Evolutionary conservation across 1,284 basidiomycete genomes (phyloP).

Genomic region (Cutaneotrichosporon sp.): DNA sequence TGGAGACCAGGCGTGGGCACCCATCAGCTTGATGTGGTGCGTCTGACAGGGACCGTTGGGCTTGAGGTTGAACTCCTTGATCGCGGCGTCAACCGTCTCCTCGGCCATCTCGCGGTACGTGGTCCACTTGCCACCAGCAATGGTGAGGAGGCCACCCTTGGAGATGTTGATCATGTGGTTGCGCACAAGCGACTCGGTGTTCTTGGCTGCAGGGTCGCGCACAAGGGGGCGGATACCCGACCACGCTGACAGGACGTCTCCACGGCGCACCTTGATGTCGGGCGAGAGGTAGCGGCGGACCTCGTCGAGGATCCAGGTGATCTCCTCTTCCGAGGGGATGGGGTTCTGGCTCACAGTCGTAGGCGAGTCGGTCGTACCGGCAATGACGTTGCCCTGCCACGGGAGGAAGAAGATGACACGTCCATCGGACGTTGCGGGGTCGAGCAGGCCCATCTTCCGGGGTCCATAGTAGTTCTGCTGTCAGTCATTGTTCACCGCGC

Average conservation of each 20-base stretch:
- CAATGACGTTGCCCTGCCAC: constrained; percentile 97
- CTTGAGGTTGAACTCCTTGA: constrained; percentile 69
- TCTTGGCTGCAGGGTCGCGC: constrained; percentile 73
- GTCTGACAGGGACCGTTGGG: constrained; percentile 72
- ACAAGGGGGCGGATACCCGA: constrained; percentile 86
- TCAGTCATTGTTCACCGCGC: neutral
- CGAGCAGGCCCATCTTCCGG: constrained; percentile 90
- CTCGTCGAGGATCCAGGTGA: constrained; percentile 94
- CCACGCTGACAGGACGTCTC: constrained; percentile 98
- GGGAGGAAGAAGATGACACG: constrained; percentile 98
- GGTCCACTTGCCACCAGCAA: constrained; percentile 98
- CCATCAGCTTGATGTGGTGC: constrained; percentile 76
- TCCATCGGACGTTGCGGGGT: constrained; percentile 92
- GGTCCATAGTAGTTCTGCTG: constrained; percentile 84
- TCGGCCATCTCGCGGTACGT: constrained; percentile 96
- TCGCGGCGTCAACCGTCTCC: constrained; percentile 87
- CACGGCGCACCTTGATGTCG: constrained; percentile 89
- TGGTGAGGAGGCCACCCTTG: constrained; percentile 80
- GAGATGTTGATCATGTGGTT: constrained; percentile 92
- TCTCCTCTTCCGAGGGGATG: constrained; percentile 85
- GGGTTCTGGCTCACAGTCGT: constrained; percentile 76
- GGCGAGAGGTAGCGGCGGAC: constrained; percentile 76
- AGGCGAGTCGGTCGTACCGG: constrained; percentile 91
- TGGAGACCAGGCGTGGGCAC: constrained; percentile 90
- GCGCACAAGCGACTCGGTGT: constrained; percentile 84